Percentiles rank a stretch among this genome's conserved stretches.
phyloP scores from a whole-genome alignment of 169 alveolate species.

The Fabrea salina region DNA sequence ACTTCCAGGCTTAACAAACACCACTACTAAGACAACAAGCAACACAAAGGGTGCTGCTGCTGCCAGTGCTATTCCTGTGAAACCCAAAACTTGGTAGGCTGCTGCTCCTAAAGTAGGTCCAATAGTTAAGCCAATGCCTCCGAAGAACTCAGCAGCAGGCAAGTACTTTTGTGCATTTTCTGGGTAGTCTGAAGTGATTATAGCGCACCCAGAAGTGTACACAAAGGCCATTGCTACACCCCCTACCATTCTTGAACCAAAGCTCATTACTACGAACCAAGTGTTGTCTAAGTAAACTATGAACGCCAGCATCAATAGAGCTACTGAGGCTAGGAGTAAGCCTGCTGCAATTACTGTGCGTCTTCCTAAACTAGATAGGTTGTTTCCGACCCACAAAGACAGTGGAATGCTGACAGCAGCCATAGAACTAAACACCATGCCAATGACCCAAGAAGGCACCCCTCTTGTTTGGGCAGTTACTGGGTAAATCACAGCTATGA shows the following conservation, averaged over 20 bases:
- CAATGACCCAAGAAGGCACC: too few relatives aligned
- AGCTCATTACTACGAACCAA: neutral
- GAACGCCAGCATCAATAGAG: neutral
- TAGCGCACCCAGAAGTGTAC: neutral
- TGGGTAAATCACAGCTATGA: constrained; percentile 2
- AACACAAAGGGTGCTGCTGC: too few relatives aligned
- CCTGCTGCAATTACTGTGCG: neutral
- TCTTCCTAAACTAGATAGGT: constrained; percentile 4
- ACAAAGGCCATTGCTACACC: neutral
- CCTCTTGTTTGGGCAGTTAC: neutral
- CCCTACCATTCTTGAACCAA: neutral
- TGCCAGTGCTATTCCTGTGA: neutral
- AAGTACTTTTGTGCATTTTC: neutral
- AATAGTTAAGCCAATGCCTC: neutral
- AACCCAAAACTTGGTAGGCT: neutral
- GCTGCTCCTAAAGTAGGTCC: constrained; percentile 1
- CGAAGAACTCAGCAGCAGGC: neutral
- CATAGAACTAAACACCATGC: too few relatives aligned
- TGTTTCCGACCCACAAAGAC: too few relatives aligned
- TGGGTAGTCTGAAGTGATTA: neutral
- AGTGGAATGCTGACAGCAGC: too few relatives aligned
- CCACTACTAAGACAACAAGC: too few relatives aligned
- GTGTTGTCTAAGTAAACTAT: neutral
- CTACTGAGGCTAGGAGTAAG: neutral
- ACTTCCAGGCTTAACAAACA: too few relatives aligned